These are phyloP conservation scores for Cenchrus purpureus DNA, from an alignment of 176 grass and related monocot species.

Conservation along the genomic window DNA sequence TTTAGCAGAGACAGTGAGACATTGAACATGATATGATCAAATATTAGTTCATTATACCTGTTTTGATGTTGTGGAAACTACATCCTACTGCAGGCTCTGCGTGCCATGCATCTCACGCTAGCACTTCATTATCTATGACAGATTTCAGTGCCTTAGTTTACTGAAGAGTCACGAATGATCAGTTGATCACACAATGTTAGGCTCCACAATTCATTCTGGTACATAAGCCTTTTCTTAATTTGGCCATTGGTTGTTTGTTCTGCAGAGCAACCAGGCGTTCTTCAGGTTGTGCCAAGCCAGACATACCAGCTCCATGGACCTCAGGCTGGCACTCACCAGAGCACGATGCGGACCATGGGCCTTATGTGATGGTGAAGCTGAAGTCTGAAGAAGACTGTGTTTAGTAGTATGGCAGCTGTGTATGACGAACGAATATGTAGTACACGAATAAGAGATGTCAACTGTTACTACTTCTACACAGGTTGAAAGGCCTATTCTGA, in stretches of 20 bases:
- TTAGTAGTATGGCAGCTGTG: constrained; percentile 10
- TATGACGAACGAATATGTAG: too few relatives aligned
- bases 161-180: neutral
- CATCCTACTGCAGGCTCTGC: neutral
- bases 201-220: neutral
- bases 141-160: neutral
- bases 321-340: neutral
- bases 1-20: neutral
- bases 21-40: neutral
- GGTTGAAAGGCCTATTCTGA: constrained; percentile 7
- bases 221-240: neutral
- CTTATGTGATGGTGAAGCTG: constrained; percentile 38
- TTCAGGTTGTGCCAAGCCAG: constrained; percentile 74
- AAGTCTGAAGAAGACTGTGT: neutral
- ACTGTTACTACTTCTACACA: neutral
- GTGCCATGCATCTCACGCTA: neutral
- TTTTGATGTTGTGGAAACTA: neutral
- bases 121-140: neutral
- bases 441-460: neutral
- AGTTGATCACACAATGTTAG: too few relatives aligned
- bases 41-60: neutral
- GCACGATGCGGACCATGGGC: constrained; percentile 26
- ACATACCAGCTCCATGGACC: constrained; percentile 70
- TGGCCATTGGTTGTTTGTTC: neutral
- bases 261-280: constrained; percentile 83